Conservation (phyloP, 2,329 filamentous ascomycete genomes). For the Aspergillus sp. region DNA sequence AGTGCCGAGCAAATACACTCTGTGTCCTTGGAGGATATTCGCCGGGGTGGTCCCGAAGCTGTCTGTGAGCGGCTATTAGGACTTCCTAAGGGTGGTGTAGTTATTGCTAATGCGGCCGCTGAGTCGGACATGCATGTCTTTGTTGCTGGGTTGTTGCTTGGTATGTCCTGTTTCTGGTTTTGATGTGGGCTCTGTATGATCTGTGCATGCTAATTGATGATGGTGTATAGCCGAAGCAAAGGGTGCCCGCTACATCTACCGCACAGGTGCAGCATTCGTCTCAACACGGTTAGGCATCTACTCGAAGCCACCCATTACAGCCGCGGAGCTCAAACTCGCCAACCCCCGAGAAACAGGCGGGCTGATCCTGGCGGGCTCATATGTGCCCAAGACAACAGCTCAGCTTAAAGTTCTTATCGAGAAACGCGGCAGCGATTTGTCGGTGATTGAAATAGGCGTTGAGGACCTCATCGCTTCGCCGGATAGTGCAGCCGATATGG, state of each 20-base stretch:
- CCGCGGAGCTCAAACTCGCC: constrained; percentile 43
- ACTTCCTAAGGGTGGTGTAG: constrained; percentile 40
- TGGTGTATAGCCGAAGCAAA: constrained; percentile 26
- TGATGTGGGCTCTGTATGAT: not conserved
- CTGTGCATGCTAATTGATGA: not conserved
- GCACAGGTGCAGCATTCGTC: constrained; percentile 50
- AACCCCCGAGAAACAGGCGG: constrained; percentile 44
- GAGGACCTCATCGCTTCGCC: constrained; percentile 46
- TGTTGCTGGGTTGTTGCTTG: constrained; percentile 49
- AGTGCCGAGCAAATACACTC: constrained; percentile 41
- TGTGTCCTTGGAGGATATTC: constrained; percentile 51
- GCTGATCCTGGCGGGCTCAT: constrained; percentile 57
- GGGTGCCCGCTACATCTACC: constrained; percentile 46
- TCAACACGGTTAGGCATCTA: constrained; percentile 54
- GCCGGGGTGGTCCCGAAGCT: constrained; percentile 44
- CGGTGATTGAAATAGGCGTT: constrained; percentile 51
- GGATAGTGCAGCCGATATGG: constrained; percentile 20
- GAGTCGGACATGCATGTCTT: constrained; percentile 59
- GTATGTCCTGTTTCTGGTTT: constrained; percentile 16
- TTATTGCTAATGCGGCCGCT: constrained; percentile 55
- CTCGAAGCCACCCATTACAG: constrained; percentile 52
- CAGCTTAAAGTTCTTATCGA: constrained; percentile 50
- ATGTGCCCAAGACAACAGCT: constrained; percentile 60
- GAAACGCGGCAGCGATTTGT: constrained; percentile 39
- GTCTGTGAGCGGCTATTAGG: constrained; percentile 44